A percentile compares a stretch with the other conserved stretches of the same genome.
Conservation (phyloP, 305 asterid genomes). For the Solanum hybrid region DNA sequence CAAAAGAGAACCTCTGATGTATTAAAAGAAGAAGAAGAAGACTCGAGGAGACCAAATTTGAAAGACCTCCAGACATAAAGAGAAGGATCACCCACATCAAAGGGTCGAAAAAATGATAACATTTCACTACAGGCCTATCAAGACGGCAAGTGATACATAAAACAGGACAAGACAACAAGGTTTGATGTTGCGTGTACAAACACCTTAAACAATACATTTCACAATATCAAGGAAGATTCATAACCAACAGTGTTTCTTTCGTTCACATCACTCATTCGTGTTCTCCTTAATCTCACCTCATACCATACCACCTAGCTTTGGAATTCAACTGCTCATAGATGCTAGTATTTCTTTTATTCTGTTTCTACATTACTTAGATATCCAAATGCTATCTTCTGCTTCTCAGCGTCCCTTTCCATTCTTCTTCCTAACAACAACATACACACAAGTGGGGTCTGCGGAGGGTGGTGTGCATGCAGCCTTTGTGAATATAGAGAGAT, state of each 20-base stretch:
- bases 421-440: not conserved
- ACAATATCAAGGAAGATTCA: not conserved
- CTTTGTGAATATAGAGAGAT: not conserved
- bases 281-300: not conserved
- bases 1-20: slow-evolving; percentile 16
- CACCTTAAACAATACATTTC: not conserved
- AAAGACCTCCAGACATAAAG: not conserved
- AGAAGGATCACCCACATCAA: not conserved
- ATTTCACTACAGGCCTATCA: not conserved
- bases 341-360: not conserved
- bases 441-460: not conserved
- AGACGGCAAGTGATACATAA: not conserved
- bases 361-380: not conserved
- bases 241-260: not conserved
- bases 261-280: not conserved
- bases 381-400: not conserved
- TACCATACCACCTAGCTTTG: not conserved
- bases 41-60: slow-evolving; percentile 11
- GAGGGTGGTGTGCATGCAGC: not conserved
- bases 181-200: not conserved
- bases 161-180: not conserved
- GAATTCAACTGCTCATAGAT: not conserved
- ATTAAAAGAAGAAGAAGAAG: slow-evolving; percentile 11
- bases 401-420: not conserved
- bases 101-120: not conserved